Evolutionary conservation across 371 early-diverging fungal species (phyloP).

Genomic region (Fennellomyces sp.): DNA sequence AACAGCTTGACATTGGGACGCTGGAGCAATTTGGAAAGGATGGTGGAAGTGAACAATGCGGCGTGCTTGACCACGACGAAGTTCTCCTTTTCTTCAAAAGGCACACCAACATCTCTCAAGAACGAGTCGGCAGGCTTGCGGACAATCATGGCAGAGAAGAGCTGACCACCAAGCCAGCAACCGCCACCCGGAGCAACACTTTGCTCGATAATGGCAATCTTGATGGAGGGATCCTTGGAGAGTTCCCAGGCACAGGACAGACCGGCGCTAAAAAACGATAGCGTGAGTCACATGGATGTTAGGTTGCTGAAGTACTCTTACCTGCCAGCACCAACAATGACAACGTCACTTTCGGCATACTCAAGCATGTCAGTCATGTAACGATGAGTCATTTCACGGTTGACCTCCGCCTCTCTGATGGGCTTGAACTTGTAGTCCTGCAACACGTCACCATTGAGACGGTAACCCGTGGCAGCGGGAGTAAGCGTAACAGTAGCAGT

Average conservation of each 20-base stretch:
- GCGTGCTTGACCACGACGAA: constrained; percentile 77
- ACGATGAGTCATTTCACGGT: constrained; percentile 73
- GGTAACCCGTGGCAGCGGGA: constrained; percentile 27
- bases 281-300: constrained; percentile 13
- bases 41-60: constrained; percentile 78
- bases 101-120: constrained; percentile 67
- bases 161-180: constrained; percentile 81
- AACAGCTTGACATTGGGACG: constrained; percentile 77
- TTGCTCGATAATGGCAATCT: constrained; percentile 69
- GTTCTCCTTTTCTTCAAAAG: constrained; percentile 75
- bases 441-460: constrained; percentile 38
- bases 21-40: constrained; percentile 67
- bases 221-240: constrained; percentile 63
- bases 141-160: constrained; percentile 70
- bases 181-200: constrained; percentile 74
- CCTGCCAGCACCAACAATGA: constrained; percentile 78
- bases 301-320: too few relatives aligned
- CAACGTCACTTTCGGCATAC: constrained; percentile 72
- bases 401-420: constrained; percentile 70
- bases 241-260: constrained; percentile 71
- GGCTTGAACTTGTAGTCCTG: constrained; percentile 55
- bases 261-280: constrained; percentile 28
- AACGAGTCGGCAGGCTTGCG: constrained; percentile 75
- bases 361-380: constrained; percentile 71
- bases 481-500: constrained; percentile 25